Evolutionary conservation across 2,329 filamentous ascomycete species (phyloP), one percentile per base, ranked within the genome.

Genomic region (Ophiocordyceps camponoti-leonardi): DNA sequence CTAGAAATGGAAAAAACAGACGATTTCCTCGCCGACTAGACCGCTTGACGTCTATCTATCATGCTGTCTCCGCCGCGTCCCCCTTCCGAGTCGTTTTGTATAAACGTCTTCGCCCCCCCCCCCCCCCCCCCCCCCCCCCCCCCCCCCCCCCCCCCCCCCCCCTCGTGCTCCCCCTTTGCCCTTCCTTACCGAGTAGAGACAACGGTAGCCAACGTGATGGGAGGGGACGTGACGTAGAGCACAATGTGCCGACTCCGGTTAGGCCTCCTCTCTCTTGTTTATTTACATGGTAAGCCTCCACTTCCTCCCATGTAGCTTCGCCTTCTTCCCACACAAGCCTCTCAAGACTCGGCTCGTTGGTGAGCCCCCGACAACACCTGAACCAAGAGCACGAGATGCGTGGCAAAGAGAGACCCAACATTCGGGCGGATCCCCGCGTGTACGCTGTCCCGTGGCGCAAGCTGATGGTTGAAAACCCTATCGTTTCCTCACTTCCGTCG

Each of bases 401-500:
- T 44, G 22, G 43, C 31, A 14, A 49, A 30, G 40, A 45, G 12
- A 26, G 26, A 30, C n/a, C 31, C 18, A 2, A 43, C 19, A 14
- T 16, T 41, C 22, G 31, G 37, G 28, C 42, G n/a, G 30, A 37
- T 28, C 20, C 44, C 14, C 11, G 19, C 28, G 40, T 40, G 23
- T 19, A 44, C 31, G 20, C 23, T 43, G 46, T 42, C 46, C 33
- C 33, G 14, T 37, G 4, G 10, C 33, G 33, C n/a, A 16, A n/a
- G 6, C 33, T n/a, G 16, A 3, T 18, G 16, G 16, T 37, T 63
- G 26, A 28, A 4, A 28, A 28, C 26, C 26, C 26, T 69, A 87
- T 67, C 83, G 76, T 67, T 81, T 83, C 70, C 92, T 90, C 56
- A 94, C 75, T 67, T 96, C 90, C 39, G 72, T 79, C 10, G 86